These are phyloP conservation scores for Amborella trichopoda DNA, from an alignment of 164 flowering plant genomes.

Conservation along the genomic window DNA sequence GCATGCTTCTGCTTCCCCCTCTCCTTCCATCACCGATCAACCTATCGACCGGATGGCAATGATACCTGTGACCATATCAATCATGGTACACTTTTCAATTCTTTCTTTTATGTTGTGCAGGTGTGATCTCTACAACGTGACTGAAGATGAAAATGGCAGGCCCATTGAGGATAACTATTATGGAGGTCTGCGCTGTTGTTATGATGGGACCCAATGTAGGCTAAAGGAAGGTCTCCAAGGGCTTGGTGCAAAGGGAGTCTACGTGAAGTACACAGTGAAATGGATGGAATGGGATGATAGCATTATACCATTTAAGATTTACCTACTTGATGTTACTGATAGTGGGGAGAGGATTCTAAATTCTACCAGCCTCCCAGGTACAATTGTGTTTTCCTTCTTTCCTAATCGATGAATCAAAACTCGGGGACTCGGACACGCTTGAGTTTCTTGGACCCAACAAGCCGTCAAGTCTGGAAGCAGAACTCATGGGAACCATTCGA, in stretches of 20 bases:
- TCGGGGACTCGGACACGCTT: too few species aligned
- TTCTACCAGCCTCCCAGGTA: slow-evolving; percentile 10
- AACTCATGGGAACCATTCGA: too few species aligned
- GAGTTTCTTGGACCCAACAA: too few species aligned
- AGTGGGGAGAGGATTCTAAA: slow-evolving; percentile 19
- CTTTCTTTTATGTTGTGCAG: too few species aligned
- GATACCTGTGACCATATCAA: too few species aligned
- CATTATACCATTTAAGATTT: slow-evolving; percentile 64
- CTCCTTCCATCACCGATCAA: slow-evolving; percentile 80
- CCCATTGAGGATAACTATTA: slow-evolving; percentile 35
- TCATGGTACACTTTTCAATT: too few species aligned
- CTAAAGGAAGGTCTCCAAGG: slow-evolving; percentile 32
- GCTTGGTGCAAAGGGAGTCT: slow-evolving; percentile 34
- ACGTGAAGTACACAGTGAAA: slow-evolving; percentile 61
- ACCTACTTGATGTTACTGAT: slow-evolving; percentile 81
- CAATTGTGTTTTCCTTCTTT: too few species aligned
- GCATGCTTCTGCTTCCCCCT: slow-evolving; percentile 51
- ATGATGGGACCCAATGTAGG: slow-evolving; percentile 55
- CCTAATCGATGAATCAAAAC: too few species aligned
- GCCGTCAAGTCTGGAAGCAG: too few species aligned
- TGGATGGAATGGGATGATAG: slow-evolving; percentile 69
- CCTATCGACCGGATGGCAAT: slow-evolving; percentile 86
- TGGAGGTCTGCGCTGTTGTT: slow-evolving; percentile 75
- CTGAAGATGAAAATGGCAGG: slow-evolving; percentile 34
- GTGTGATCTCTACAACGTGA: slow-evolving; percentile 72